Evolutionary conservation across 2,329 filamentous ascomycete species (phyloP).

Genomic region (Epichloe aotearoae): DNA sequence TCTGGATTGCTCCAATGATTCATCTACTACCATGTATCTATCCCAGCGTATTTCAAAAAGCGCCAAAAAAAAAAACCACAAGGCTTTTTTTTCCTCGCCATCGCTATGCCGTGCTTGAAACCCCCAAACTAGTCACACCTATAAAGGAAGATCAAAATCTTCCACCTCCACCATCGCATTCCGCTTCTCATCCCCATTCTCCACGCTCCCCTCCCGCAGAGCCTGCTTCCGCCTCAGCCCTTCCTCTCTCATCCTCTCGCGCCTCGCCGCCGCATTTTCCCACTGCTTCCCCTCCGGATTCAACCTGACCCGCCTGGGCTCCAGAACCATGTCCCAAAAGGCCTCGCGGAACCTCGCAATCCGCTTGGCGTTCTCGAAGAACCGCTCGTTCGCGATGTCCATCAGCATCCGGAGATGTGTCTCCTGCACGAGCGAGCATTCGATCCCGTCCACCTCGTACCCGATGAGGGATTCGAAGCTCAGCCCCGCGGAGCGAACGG

Average conservation of each 20-base stretch:
- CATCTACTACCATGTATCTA: too few relatives aligned
- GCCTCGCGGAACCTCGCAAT: constrained; percentile 50
- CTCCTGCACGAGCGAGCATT: constrained; percentile 43
- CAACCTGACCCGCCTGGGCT: constrained; percentile 13
- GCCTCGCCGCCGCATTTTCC: constrained; percentile 40
- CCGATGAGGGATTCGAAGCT: constrained; percentile 74
- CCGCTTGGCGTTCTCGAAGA: constrained; percentile 53
- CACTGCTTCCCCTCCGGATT: constrained; percentile 30
- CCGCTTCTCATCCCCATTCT: constrained; percentile 5
- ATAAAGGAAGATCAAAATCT: not conserved
- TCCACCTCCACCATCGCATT: not conserved
- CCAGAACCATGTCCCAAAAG: constrained; percentile 23
- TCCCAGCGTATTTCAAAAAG: too few relatives aligned
- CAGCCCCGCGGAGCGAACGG: constrained; percentile 71
- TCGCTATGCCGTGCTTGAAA: too few relatives aligned
- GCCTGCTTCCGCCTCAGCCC: constrained; percentile 41
- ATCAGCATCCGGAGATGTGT: constrained; percentile 56
- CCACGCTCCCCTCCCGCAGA: constrained; percentile 13
- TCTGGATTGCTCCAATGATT: too few relatives aligned
- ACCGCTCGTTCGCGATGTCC: constrained; percentile 60
- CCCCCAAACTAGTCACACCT: not conserved
- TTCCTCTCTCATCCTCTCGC: constrained; percentile 43
- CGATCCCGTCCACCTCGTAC: constrained; percentile 25
- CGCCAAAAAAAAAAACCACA: too few relatives aligned
- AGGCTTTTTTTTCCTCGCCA: too few relatives aligned